Base-by-base conservation (phyloP, 108 stramenopile species). In the Epithemia pelagica region DNA sequence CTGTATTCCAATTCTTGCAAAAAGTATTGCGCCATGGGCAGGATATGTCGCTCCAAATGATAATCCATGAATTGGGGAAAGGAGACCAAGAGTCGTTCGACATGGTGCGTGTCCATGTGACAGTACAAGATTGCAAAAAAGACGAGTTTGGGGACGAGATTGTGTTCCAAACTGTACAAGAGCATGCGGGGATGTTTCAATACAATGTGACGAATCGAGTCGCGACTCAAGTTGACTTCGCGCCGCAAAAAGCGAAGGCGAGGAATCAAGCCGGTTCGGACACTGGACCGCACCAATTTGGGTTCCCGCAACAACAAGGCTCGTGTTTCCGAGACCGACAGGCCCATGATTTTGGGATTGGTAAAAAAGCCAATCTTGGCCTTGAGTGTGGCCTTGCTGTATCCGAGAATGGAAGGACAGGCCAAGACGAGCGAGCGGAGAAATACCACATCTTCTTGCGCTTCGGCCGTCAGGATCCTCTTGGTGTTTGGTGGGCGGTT, bases 31-130 rank as follows among this genome's bases (percentile, higher is more conserved):
- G 84, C 78, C 2, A 92, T 89, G 18, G 88, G 88, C 28, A 75
- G 74, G 29, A 86, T 82, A 56, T 86, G 83, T 52, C 77, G 74
- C 23, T 88, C 88, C 54, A 92, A 67, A 67, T 78, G 79, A 69
- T 92, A 92, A 52, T 90, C 81, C 62, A 92, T 72, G 22, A 90
- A 70, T 32, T 70, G 65, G 2, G 91, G 91, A 72, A 80, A 92
- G 28, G 76, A 68, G 31, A 84, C 55, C 30, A 92, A 52, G 7
- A 89, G 51, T 27, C 78, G 84, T 30, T 65, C 32, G 7, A 92
- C 84, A 62, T 85, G 75, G 8, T 57, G 22, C 27, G 76, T 68
- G 31, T 79, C 65, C 75, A 92, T 79, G 21, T 80, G 73, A 26
- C 89, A 68, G 59, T 75, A 83, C 64, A 88, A 75, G 56, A 89